Percentiles rank a stretch among this genome's conserved stretches.
Conservation (phyloP, 140 eudicot genomes). For the Stevia rebaudiana region DNA sequence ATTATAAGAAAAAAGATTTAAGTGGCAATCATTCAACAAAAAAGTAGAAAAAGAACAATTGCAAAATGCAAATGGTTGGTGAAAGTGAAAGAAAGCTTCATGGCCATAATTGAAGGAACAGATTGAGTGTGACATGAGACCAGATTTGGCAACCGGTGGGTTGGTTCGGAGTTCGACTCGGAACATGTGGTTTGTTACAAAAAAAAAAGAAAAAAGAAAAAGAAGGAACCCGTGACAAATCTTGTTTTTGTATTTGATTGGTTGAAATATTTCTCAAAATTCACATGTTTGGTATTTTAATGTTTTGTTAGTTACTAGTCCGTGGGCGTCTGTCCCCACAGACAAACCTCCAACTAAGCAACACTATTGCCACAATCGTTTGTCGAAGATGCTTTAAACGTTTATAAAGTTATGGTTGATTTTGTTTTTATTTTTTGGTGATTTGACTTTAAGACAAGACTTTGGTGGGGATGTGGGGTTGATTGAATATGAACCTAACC, state of each 20-base stretch:
- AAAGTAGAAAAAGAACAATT: constrained; percentile 29
- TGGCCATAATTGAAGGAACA: constrained; percentile 27
- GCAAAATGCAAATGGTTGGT: constrained; percentile 26
- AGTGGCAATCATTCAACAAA: constrained; percentile 34
- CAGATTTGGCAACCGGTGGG: constrained; percentile 28
- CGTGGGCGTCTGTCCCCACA: too few relatives aligned
- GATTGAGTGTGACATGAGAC: constrained; percentile 12
- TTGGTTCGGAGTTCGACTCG: constrained; percentile 15
- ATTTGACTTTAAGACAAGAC: constrained; percentile 18
- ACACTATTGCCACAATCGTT: too few relatives aligned
- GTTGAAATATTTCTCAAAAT: constrained; percentile 11
- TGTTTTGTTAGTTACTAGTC: not conserved
- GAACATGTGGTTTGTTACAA: constrained; percentile 17
- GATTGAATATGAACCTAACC: constrained; percentile 14
- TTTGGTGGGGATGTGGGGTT: constrained; percentile 21
- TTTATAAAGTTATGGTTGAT: not conserved
- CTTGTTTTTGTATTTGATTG: constrained; percentile 1
- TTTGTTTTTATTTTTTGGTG: too few relatives aligned
- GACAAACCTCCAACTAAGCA: too few relatives aligned
- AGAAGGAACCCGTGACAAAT: constrained; percentile 10
- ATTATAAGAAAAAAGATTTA: constrained; percentile 22
- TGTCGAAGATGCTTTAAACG: not conserved
- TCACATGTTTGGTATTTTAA: constrained; percentile 1
- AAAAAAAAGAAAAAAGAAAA: too few relatives aligned
- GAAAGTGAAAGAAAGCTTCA: constrained; percentile 30